Evolutionary conservation across 1,139 yeast genomes (phyloP), one percentile per base, ranked within the genome.

Genomic region (Sugiyamaella pinicola): DNA sequence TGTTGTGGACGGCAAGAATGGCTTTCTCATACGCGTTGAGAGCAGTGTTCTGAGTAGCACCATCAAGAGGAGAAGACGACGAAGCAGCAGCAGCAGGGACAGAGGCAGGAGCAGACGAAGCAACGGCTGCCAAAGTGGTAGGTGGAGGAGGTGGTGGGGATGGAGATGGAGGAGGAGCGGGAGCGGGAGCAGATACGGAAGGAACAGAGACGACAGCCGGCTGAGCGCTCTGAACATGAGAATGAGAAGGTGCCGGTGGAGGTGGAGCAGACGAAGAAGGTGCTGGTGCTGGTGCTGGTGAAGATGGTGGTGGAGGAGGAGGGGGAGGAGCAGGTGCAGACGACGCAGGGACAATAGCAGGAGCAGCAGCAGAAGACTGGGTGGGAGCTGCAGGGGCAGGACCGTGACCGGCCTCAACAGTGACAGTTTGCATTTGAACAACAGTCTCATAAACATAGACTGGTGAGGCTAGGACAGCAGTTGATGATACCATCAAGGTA

Each of bases 1-100:
- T 58, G 75, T 88, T 88, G 77, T 87, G 95, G 54, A 77, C 81
- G 55, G 71, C 74, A 61, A 86, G 76, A 46, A 69, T 53, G 37
- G 56, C 57, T 49, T 58, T 51, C 46, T 62, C 65, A 52, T 64
- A 63, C 4, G 56, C 45, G 47, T 54, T 47, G 13, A 55, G 28
- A 31, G 47, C 31, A 45, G 33, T 39, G 28, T 33, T 29, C 9
- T 39, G 29, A 28, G 52, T 24, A 22, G 22, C 40, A 5, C 31
- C 50, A 10, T 52, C 40, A 19, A 47, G 48, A 28, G 48, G n/a
- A 35, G 52, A 18, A 19, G 51, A 31, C 31, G 55, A 5, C 39
- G 52, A 26, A 46, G 44, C 52, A 26, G 50, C 49, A 13, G 43
- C 47, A 12, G 59, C 37, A 9, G 58, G 38, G n/a, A 50, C 18